A percentile compares a stretch with the other conserved stretches of the same genome.
phyloP scores from a whole-genome alignment of 2,329 filamentous ascomycete genomes.

The Fusarium sp. region DNA sequence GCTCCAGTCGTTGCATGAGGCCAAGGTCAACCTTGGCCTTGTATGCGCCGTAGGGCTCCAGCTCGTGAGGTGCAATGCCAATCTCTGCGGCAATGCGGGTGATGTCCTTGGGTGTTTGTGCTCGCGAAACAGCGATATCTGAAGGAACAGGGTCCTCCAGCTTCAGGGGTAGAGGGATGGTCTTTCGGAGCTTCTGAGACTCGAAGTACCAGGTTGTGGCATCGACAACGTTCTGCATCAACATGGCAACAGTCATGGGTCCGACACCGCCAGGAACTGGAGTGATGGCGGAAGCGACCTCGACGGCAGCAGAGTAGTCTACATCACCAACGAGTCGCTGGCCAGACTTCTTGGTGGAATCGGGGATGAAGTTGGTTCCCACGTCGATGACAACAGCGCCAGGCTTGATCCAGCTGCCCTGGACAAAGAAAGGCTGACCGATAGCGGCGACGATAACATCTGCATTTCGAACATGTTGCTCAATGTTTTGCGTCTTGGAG shows the following conservation, averaged over 20 bases:
- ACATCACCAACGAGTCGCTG: slow-evolving; percentile 95
- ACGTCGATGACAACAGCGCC: slow-evolving; percentile 98
- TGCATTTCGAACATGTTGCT: slow-evolving; percentile 80
- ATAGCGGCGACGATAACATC: slow-evolving; percentile 95
- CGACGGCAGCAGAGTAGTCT: slow-evolving; percentile 84
- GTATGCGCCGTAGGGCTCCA: slow-evolving; percentile 94
- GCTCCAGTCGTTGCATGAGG: slow-evolving; percentile 83
- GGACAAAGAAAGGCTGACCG: slow-evolving; percentile 86
- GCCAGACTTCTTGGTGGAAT: slow-evolving; percentile 90
- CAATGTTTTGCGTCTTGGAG: slow-evolving; percentile 82
- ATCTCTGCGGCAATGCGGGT: slow-evolving; percentile 86
- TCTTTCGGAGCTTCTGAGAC: slow-evolving; percentile 81
- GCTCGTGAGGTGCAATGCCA: slow-evolving; percentile 86
- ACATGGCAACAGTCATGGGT: slow-evolving; percentile 99
- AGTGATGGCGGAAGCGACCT: slow-evolving; percentile 93
- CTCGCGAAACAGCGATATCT: slow-evolving; percentile 90
- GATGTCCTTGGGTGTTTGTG: slow-evolving; percentile 92
- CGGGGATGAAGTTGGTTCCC: slow-evolving; percentile 94
- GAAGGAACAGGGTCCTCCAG: slow-evolving; percentile 87
- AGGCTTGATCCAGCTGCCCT: slow-evolving; percentile 94
- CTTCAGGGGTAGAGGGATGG: slow-evolving; percentile 86
- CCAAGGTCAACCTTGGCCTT: slow-evolving; percentile 95
- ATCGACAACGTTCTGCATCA: slow-evolving; percentile 94
- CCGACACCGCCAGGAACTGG: slow-evolving; percentile 97
- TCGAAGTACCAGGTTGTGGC: slow-evolving; percentile 86